phyloP scores from a whole-genome alignment of 371 early-diverging fungal genomes.

The Smittium culicis region DNA sequence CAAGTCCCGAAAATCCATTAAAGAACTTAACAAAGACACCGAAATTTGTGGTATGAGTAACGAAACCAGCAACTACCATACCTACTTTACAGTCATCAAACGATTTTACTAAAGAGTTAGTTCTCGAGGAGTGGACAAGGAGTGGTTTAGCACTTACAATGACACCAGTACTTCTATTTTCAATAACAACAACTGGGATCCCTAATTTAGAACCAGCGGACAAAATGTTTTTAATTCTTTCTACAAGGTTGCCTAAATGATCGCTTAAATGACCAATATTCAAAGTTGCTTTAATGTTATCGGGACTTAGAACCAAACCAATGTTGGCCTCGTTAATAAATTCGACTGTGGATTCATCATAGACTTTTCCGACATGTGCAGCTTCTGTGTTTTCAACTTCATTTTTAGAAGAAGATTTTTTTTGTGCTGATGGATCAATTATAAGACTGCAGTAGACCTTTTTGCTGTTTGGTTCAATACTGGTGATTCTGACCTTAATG shows the following conservation, averaged over 20 bases:
- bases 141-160: conserved; percentile 41
- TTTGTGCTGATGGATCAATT: not conserved
- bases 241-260: conserved; percentile 34
- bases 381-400: not conserved
- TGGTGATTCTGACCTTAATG: conserved; percentile 7
- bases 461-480: not conserved
- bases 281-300: conserved; percentile 38
- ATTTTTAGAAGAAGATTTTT: not conserved
- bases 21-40: conserved; percentile 45
- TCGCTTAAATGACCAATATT: conserved; percentile 47
- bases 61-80: conserved; percentile 42
- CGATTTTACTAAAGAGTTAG: conserved; percentile 21
- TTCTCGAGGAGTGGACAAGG: conserved; percentile 38
- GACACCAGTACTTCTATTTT: conserved; percentile 20
- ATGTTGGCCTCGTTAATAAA: conserved; percentile 19
- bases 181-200: conserved; percentile 39
- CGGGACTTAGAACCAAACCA: conserved; percentile 38
- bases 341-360: not conserved
- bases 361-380: not conserved
- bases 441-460: not conserved
- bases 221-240: conserved; percentile 32
- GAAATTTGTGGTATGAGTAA: conserved; percentile 38
- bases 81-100: conserved; percentile 27
- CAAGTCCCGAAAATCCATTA: conserved; percentile 35
- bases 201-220: conserved; percentile 33